Base-by-base conservation (phyloP, 495 filamentous ascomycete species). In the Trichocladium uniseriatum region DNA sequence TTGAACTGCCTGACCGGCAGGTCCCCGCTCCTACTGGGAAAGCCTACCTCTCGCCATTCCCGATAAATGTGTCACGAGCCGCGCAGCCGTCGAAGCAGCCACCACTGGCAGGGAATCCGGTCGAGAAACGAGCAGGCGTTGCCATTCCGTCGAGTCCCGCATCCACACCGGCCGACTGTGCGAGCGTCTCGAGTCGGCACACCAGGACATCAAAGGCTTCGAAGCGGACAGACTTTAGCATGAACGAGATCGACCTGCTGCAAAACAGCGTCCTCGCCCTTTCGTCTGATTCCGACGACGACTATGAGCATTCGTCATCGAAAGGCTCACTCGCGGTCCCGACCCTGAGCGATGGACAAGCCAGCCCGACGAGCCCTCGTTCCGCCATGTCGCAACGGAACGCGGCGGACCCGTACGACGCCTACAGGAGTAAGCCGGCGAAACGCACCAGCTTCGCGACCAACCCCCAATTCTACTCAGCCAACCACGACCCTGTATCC, bases 161-260 rank as follows among this genome's bases (percentile, higher is more conserved):
- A 11, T 32, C 31, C 31, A 32, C 31, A 6, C 56, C 66, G 5
- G 64, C 67, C 39, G 71, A 69, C 46, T 63, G 64, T 2, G 66
- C 66, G 0, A 76, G 72, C 45, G 53, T 76, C 29, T 76, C 72
- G 14, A 76, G 72, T 38, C 62, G 71, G 16, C 70, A 76, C 43
- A 76, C 72, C 6, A 56, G 71, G 41, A 76, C 72, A 5, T 76
- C 72, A 2, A 71, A 71, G 34, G 72, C 71, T 0, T 72, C 70
- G 3, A 69, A 66, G 15, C 70, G 67, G 0, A 71, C 68, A 1
- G 68, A 68, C 37, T 67, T 57, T 21, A 66, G 67, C 35, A 22
- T 73, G 21, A 58, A 49, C 10, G 71, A 69, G 29, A 59, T 73
- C 11, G 72, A 76, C 41, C 58, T 73, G 22, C 63, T 73, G 34